Base-by-base conservation (phyloP, 768 basidiomycete genomes). In the Panellus pusillus region DNA sequence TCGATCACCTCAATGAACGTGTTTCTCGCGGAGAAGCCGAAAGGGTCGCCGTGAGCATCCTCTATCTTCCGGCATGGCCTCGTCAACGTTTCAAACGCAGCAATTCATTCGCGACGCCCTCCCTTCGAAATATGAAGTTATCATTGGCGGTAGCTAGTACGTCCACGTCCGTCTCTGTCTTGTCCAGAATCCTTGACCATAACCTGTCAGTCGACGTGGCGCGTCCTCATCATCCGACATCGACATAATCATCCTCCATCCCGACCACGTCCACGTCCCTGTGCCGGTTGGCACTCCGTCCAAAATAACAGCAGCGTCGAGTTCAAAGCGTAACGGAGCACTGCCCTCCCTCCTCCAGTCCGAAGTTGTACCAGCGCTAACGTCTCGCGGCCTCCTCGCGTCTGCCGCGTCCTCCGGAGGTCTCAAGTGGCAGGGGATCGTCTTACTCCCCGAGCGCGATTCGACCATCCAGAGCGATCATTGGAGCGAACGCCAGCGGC, bases 61-160 rank as follows among this genome's bases (percentile, higher is more conserved):
- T 42, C 29, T n/a, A 11, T 44, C 31, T 13, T 54, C 24, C 39
- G 27, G 39, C 17, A 6, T 42, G 40, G 37, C 27, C 35, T 35
- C 35, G 13, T 18, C 6, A 29, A 42, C 36, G 36, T 17, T 48
- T 29, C 19, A 35, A 15, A 47, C 14, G 17, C 54, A 86, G 85
- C 69, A 72, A 45, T 83, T 82, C 45, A 72, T 83, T 47, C 71
- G 68, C 29, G 70, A 77, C 14, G 73, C 72, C 52, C 55, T 85
- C 6, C 73, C 76, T 35, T 62, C 72, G 17, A 77, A 74, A 41
- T 82, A 77, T 57, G 79, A 83, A 52, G 57, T 81, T 15, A 61
- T 75, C 28, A 61, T 83, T n/a, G 74, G 73, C 0, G 85, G 84
- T 9, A 74, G 73, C 67, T 82, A 84, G 86, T 87, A 63, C 64